Evolutionary conservation across 306 rosid genomes (phyloP).

Genomic region (Hippophae rhamnoides): DNA sequence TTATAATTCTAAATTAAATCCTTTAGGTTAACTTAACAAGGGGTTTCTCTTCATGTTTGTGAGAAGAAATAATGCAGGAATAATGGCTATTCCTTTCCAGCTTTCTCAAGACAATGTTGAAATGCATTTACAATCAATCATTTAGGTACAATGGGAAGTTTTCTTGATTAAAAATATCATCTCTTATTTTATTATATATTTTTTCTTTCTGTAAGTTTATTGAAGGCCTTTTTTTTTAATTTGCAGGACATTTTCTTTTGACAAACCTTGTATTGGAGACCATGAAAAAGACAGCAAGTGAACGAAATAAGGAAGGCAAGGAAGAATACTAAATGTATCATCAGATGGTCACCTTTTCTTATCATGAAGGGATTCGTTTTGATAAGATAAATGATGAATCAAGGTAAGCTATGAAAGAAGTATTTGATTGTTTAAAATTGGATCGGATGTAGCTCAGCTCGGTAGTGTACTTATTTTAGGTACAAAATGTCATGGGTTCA

Average conservation of each 20-base stretch:
- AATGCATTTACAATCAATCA: conserved; percentile 83
- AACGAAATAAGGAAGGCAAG: conserved; percentile 59
- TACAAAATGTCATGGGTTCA: too few species aligned
- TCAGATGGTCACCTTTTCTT: conserved; percentile 50
- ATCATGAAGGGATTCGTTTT: conserved; percentile 48
- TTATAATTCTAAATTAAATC: conserved; percentile 3
- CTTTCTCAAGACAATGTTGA: conserved; percentile 66
- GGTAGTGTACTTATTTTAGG: too few species aligned
- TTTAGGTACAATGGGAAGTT: conserved; percentile 30
- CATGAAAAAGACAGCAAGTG: conserved; percentile 60
- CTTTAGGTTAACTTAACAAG: neutral
- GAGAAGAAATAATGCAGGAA: conserved; percentile 78
- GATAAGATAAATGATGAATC: conserved; percentile 63
- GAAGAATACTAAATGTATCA: conserved; percentile 62
- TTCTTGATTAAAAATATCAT: too few species aligned
- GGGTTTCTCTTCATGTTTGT: conserved; percentile 14
- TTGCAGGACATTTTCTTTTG: conserved; percentile 73
- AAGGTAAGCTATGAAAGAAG: conserved; percentile 35
- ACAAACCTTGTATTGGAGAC: conserved; percentile 68
- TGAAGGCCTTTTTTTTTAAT: conserved; percentile 3
- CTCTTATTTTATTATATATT: neutral
- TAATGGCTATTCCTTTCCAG: conserved; percentile 61
- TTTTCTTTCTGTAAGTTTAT: neutral
- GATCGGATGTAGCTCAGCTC: too few species aligned
- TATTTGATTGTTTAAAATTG: conserved; percentile 6